Base-by-base conservation (phyloP, 2,329 filamentous ascomycete genomes). In the Penicillium fuscoglaucum region DNA sequence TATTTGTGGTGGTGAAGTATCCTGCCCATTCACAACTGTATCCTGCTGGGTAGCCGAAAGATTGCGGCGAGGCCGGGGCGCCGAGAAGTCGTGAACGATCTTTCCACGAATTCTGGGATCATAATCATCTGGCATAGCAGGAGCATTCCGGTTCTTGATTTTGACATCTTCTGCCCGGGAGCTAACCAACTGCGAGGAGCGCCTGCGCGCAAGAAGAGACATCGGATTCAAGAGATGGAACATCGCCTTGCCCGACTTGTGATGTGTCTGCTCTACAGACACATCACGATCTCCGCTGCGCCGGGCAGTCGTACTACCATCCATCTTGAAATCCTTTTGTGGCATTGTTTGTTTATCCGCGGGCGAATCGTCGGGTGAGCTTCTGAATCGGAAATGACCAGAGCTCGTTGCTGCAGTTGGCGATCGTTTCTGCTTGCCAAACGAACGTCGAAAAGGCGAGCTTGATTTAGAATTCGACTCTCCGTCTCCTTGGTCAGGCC, bases 21-120 rank as follows among this genome's bases (percentile, higher is more conserved):
- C 63, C 12, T 65, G 59, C 21, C 55, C 28, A 49, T 57, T 66
- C 45, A 29, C 57, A 15, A 60, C 61, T 43, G 35, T 57, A n/a
- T 61, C 61, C 13, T 28, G 50, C 17, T 65, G 61, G 10, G 66
- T 61, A 12, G 64, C 61, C 9, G 71, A 72, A 13, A 74, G 55
- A 61, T 75, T 73, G 9, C 73, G 70, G 54, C 80, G 79, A 43
- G 79, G 74, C 52, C 84, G 77, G 6, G 85, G 86, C 4, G 82
- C 83, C 49, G 84, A 87, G 69, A 88, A 88, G 66, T 88, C 86
- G 72, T 88, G 85, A 1, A 88, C 79, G 24, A 85, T 81, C 49
- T 83, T 86, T 19, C 85, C 86, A 52, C 83, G 80, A 58, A 87
- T 88, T 53, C 84, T 79, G 13, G 85, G 84, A 64, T 87, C 84